Conservation (phyloP, 139 green algal genomes). For the Chloropicon primus region DNA sequence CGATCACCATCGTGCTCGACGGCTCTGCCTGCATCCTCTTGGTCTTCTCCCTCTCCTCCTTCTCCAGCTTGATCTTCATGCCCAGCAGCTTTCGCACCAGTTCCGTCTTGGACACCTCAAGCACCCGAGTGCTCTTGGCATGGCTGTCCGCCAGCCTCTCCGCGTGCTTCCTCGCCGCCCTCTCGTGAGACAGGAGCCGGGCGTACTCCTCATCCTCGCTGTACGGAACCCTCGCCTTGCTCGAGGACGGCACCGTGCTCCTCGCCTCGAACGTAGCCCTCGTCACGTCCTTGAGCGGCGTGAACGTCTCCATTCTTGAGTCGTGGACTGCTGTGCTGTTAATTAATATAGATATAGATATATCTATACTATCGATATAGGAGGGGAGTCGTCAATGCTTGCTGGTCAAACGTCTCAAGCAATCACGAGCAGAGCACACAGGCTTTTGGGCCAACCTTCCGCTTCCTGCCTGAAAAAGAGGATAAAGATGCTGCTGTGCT, state of each 20-base stretch:
- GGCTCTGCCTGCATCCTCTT: background rate
- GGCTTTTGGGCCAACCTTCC: no score
- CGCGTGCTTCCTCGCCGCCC: background rate
- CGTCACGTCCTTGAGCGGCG: background rate
- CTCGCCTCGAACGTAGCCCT: background rate
- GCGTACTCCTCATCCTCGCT: background rate
- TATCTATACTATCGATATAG: no score
- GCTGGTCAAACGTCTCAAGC: no score
- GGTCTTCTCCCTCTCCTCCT: background rate
- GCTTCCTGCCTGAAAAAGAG: no score
- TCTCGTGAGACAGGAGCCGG: background rate
- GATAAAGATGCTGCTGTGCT: no score
- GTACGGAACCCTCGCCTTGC: background rate
- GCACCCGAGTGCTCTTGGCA: background rate
- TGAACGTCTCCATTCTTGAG: background rate
- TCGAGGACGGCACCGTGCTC: background rate
- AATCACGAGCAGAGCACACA: no score
- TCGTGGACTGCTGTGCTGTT: no score
- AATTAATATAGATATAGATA: no score
- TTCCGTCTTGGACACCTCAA: background rate
- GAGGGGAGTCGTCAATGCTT: no score
- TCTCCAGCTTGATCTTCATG: background rate
- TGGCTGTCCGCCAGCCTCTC: background rate
- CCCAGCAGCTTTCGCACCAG: background rate
- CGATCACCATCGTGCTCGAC: background rate